Evolutionary conservation across 495 filamentous ascomycete species (phyloP).

Genomic region (Rostrohypoxylon terebratum): DNA sequence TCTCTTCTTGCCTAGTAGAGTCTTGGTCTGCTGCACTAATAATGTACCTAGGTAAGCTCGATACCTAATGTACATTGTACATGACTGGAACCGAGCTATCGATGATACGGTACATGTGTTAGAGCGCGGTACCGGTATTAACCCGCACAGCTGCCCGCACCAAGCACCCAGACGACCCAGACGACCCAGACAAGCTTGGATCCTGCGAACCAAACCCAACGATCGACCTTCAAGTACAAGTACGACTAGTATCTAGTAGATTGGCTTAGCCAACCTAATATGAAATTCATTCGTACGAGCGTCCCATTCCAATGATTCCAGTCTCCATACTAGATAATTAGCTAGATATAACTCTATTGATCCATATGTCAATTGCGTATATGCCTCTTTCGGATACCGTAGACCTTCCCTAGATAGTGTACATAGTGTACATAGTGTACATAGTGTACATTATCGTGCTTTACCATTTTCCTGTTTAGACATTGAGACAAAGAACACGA

Average conservation of each 20-base stretch:
- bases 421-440: not conserved
- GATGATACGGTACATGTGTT: constrained; percentile 45
- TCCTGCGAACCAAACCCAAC: constrained; percentile 43
- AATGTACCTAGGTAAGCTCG: constrained; percentile 33
- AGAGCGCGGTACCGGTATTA: constrained; percentile 42
- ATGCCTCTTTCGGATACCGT: not conserved
- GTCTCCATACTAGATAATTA: not conserved
- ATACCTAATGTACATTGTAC: no score
- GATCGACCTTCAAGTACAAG: constrained; percentile 43
- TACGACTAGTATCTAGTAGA: no score
- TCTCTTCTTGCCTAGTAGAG: constrained; percentile 17
- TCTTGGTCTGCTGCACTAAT: constrained; percentile 35
- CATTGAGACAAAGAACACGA: not conserved
- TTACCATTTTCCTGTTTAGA: not conserved
- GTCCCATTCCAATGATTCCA: constrained; percentile 5
- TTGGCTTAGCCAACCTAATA: constrained; percentile 31
- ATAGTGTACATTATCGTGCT: not conserved
- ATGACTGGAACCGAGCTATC: constrained; percentile 38
- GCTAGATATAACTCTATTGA: constrained; percentile 4
- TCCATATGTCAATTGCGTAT: not conserved
- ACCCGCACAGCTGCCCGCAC: constrained; percentile 42
- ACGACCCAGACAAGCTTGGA: constrained; percentile 27
- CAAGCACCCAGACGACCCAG: constrained; percentile 24
- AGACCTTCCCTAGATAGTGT: not conserved
- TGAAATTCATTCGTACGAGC: constrained; percentile 5